phyloP scores from a whole-genome alignment of 257 asterid genomes.

The Solanum rostratum region DNA sequence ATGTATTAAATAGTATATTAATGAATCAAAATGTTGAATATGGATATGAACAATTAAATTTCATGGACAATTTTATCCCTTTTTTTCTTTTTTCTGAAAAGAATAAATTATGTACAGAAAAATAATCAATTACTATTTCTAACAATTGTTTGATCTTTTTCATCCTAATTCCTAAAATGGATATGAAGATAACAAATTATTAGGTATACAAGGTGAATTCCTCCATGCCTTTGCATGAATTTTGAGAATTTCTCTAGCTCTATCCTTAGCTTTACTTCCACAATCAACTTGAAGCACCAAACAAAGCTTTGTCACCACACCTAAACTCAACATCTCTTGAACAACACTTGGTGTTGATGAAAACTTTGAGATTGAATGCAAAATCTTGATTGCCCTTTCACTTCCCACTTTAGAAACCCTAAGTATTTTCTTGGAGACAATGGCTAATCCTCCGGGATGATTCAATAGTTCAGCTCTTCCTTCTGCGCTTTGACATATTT shows the following conservation, averaged over 20 bases:
- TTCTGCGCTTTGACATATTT: slow-evolving; percentile 70
- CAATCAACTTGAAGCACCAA: slow-evolving; percentile 53
- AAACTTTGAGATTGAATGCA: slow-evolving; percentile 42
- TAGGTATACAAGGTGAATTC: slow-evolving; percentile 47
- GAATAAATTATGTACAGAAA: neutral
- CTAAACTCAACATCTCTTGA: slow-evolving; percentile 64
- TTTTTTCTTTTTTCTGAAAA: neutral
- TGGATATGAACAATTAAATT: neutral
- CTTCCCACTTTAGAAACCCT: slow-evolving; percentile 63
- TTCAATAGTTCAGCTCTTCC: slow-evolving; percentile 61
- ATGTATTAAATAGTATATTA: too few species aligned
- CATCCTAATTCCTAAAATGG: slow-evolving; percentile 11
- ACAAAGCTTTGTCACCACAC: slow-evolving; percentile 60
- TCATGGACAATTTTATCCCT: neutral
- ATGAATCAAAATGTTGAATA: neutral
- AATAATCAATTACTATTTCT: neutral
- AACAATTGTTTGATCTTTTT: neutral
- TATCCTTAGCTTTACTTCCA: slow-evolving; percentile 56
- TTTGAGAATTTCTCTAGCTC: slow-evolving; percentile 54
- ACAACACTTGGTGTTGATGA: slow-evolving; percentile 36
- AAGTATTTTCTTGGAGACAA: slow-evolving; percentile 68
- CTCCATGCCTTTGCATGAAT: slow-evolving; percentile 61
- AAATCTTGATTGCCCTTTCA: slow-evolving; percentile 54
- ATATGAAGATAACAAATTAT: slow-evolving; percentile 25
- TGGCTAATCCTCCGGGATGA: slow-evolving; percentile 73